phyloP scores from a whole-genome alignment of 805 yeast species.

The Yamadazyma sp. region DNA sequence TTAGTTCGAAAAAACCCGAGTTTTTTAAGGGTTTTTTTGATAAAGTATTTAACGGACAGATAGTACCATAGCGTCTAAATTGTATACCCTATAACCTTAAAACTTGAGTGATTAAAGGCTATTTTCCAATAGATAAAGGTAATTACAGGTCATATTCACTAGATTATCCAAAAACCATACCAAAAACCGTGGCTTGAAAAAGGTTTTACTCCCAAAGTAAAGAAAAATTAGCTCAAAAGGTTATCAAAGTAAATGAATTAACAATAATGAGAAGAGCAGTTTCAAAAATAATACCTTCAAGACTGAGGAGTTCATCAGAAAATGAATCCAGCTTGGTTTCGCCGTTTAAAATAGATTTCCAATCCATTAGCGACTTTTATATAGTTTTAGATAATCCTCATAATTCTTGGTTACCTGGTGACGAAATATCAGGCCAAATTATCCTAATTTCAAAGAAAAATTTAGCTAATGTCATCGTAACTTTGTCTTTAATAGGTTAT shows the following conservation, averaged over 20 bases:
- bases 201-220: not conserved
- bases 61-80: no score
- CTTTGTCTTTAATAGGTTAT: slow-evolving; percentile 53
- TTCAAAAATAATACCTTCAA: slow-evolving; percentile 34
- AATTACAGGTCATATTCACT: no score
- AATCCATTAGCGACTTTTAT: slow-evolving; percentile 60
- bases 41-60: no score
- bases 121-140: no score
- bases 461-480: slow-evolving; percentile 50
- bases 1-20: no score
- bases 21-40: no score
- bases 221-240: no score
- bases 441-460: slow-evolving; percentile 55
- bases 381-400: slow-evolving; percentile 74
- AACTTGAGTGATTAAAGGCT: no score
- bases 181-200: not conserved
- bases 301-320: slow-evolving; percentile 13
- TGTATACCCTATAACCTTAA: no score
- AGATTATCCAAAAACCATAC: no score
- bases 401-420: slow-evolving; percentile 77
- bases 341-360: slow-evolving; percentile 25
- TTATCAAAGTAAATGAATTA: no score
- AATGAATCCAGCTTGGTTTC: not conserved
- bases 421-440: slow-evolving; percentile 62
- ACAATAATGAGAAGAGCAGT: slow-evolving; percentile 49